Base-by-base conservation (phyloP, 345 rosid species). In the Populus tremula region DNA sequence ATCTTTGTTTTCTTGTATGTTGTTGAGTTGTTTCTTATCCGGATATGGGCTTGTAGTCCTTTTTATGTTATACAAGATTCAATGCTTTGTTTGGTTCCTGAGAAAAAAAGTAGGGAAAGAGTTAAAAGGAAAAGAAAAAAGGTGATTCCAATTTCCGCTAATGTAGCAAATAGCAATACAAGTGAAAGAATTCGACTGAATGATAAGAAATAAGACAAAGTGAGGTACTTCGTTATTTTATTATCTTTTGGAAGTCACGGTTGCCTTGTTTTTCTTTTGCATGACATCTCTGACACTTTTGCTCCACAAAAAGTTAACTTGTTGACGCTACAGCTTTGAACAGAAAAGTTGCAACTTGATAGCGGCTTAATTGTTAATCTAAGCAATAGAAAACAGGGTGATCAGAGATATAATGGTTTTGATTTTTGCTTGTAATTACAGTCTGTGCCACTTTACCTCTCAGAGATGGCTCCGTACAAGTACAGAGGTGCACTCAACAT, bases 391-490 rank as follows among this genome's bases (percentile, higher is more conserved):
- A 41, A 41, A 41, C 45, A 41, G 45, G 6, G 2, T 36, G 25
- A 17, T 54, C 16, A 59, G 17, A 41, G 21, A 25, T 62, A 20
- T 70, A 47, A 45, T 63, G 25, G 41, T 56, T 4, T 25, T 68
- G 10, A n/a, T 68, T 69, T 59, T 11, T 21, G 27, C 49, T 71
- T 69, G 79, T 75, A 41, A 76, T 75, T 82, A 78, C 97, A 96
- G 98, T 77, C 97, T 8, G 99, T 94, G 81, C 99, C 99, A 63
- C 91, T 96, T 4, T 96, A 96, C 83, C 88, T 96, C 20, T 96
- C 99, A 0, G 99, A 96, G 84, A 92, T 92, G 99, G 97, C 99
- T 27, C 99, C 99, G 1, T 94, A 96, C 95, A 92, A 69, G 83
- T 96, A 71, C 87, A 92, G 99, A 84, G 98, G 98, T 76, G 88